Evolutionary conservation across 169 alveolate genomes (phyloP), one percentile per base, ranked within the genome.

Genomic region (Miamiensis avidus): DNA sequence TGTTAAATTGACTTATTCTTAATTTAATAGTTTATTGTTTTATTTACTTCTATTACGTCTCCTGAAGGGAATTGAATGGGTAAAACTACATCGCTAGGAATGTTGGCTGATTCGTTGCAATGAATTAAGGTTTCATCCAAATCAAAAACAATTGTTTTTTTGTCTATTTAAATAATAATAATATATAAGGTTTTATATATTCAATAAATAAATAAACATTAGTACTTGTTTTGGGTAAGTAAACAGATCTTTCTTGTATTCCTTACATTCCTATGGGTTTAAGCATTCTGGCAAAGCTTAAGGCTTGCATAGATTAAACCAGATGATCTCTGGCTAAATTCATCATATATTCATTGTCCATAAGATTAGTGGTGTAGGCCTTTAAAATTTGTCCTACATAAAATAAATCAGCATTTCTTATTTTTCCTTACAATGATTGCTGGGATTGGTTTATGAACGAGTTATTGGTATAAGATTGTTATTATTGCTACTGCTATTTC

Each of bases 41-140:
- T 82, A 0, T 90, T 88, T 82, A 93, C 95, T 73, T 93, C 89
- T 28, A 90, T 85, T 25, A 90, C 82, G 72, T 90, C 94, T 73
- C 94, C 94, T 27, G 91, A 87, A 4, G 92, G 92, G 85, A 90
- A 90, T 82, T 73, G 84, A 34, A 88, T 86, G 28, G 91, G 94
- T 30, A 88, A 84, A 32, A 83, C 65, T 73, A 89, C 89, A 78
- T 90, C 91, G 0, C 85, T 76, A n/a, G 89, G 83, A 16, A 74
- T 74, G 25, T 78, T 73, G 49, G 76, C 83, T 28, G 86, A 88
- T 31, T 94, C 94, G 31, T 82, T 74, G 83, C 96, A 93, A 87
- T 95, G 95, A 1, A 91, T 94, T 25, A 95, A 84, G 0, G 98
- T 95, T 86, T 95, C 98, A 91, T 95, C 98, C 76, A 93, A 93